Percentiles rank a stretch among this genome's conserved stretches.
Evolutionary conservation across 2,329 filamentous ascomycete genomes (phyloP).

Genomic region (Fusarium sp.): DNA sequence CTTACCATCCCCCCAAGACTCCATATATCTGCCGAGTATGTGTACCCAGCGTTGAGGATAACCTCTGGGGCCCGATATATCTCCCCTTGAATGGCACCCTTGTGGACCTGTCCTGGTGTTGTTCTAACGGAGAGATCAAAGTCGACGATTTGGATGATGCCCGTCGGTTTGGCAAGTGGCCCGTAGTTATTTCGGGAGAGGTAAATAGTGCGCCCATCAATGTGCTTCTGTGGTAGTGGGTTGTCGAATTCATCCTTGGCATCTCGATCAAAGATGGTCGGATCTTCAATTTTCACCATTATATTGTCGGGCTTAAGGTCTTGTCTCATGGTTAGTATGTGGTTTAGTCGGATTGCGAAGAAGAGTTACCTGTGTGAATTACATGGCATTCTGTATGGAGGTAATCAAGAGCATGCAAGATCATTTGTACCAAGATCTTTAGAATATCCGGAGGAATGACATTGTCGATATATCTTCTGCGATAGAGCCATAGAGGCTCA

Average conservation of each 20-base stretch:
- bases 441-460: conserved; percentile 35
- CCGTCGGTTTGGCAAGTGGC: conserved; percentile 23
- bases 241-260: conserved; percentile 35
- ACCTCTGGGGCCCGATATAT: conserved; percentile 39
- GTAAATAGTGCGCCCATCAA: conserved; percentile 33
- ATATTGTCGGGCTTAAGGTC: conserved; percentile 41
- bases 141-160: conserved; percentile 31
- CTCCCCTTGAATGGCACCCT: conserved; percentile 28
- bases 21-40: conserved; percentile 38
- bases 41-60: conserved; percentile 35
- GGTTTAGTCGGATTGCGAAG: not conserved
- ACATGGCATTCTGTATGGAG: conserved; percentile 38
- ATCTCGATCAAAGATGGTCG: conserved; percentile 25
- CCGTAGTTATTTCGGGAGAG: conserved; percentile 41
- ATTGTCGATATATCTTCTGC: conserved; percentile 26
- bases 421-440: conserved; percentile 39
- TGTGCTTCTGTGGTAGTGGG: conserved; percentile 36
- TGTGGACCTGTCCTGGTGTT: conserved; percentile 3
- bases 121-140: conserved; percentile 29
- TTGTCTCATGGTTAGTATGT: not conserved
- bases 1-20: conserved; percentile 40
- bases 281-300: conserved; percentile 35
- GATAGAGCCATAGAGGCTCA: conserved; percentile 43
- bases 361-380: conserved; percentile 36
- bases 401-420: conserved; percentile 39